These are phyloP conservation scores for Aspergillus fumigatiaffinis DNA, from an alignment of 2,329 filamentous ascomycete species.

Conservation along the genomic window DNA sequence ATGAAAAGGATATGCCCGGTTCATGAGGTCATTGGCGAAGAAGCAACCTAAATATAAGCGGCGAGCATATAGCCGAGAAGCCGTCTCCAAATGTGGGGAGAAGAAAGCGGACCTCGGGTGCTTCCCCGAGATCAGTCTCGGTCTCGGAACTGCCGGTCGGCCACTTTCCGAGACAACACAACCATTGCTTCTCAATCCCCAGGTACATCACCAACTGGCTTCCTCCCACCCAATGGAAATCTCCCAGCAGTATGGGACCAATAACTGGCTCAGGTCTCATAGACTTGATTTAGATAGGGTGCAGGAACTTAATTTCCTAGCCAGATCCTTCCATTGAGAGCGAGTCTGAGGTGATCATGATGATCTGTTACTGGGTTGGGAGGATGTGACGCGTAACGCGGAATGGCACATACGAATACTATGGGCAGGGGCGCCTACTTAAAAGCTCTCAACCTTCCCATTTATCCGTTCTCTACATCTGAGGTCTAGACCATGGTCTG, in stretches of 20 bases:
- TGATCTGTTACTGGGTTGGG: background rate
- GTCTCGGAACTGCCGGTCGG: background rate
- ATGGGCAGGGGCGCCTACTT: background rate
- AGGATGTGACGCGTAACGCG: background rate
- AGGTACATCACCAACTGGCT: background rate
- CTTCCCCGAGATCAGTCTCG: background rate
- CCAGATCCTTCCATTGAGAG: background rate
- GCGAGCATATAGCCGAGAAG: background rate
- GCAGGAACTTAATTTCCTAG: background rate
- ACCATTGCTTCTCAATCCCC: background rate
- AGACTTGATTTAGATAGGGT: background rate
- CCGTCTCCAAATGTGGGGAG: background rate
- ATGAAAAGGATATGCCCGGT: background rate
- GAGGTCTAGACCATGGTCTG: background rate
- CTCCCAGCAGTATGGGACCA: background rate
- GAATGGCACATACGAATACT: background rate
- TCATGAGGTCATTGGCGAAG: background rate
- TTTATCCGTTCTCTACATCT: background rate
- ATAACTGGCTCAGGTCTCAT: background rate
- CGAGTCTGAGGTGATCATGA: background rate
- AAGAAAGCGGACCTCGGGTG: background rate
- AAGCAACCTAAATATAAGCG: background rate
- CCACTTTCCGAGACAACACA: background rate
- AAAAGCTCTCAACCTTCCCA: background rate
- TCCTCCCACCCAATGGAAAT: background rate